Percentiles rank a stretch among this genome's conserved stretches.
These are phyloP conservation scores for Aspergillus neoniger DNA, from an alignment of 2,329 filamentous ascomycete genomes.

Conservation along the genomic window DNA sequence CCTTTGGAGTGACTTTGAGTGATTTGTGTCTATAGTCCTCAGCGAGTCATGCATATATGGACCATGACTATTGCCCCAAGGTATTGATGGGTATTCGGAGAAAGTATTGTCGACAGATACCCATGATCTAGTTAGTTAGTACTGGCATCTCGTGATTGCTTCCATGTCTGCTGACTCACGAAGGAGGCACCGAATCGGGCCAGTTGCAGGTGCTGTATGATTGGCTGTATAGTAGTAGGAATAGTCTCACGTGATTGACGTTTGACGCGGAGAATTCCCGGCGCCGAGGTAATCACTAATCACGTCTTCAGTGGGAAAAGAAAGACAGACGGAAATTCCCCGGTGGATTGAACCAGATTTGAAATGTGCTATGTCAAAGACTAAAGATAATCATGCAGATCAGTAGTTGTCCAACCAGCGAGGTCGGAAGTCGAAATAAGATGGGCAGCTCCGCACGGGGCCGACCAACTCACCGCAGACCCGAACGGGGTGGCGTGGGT, in stretches of 20 bases:
- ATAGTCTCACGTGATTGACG: not conserved
- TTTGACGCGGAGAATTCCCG: not conserved
- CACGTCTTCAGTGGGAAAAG: not conserved
- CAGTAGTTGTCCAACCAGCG: not conserved
- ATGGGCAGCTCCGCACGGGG: conserved; percentile 12
- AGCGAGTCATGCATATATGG: too few species aligned
- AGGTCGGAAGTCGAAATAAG: conserved; percentile 10
- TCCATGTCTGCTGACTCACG: not conserved
- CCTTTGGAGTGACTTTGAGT: too few species aligned
- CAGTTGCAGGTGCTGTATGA: not conserved
- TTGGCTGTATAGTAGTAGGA: not conserved
- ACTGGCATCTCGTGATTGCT: too few species aligned
- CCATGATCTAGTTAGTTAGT: too few species aligned
- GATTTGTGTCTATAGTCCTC: too few species aligned
- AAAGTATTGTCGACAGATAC: too few species aligned
- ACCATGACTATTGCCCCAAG: too few species aligned
- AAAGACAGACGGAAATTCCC: too few species aligned
- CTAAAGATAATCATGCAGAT: not conserved
- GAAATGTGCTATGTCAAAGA: too few species aligned
- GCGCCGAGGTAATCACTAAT: not conserved
- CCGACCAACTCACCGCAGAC: conserved; percentile 24
- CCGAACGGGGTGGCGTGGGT: conserved; percentile 32
- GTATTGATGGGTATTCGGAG: too few species aligned
- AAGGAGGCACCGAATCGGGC: not conserved
- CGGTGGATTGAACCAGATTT: too few species aligned